A percentile compares a stretch with the other conserved stretches of the same genome.
Conservation (phyloP, 2,329 filamentous ascomycete species). For the Epichloe elymi region DNA sequence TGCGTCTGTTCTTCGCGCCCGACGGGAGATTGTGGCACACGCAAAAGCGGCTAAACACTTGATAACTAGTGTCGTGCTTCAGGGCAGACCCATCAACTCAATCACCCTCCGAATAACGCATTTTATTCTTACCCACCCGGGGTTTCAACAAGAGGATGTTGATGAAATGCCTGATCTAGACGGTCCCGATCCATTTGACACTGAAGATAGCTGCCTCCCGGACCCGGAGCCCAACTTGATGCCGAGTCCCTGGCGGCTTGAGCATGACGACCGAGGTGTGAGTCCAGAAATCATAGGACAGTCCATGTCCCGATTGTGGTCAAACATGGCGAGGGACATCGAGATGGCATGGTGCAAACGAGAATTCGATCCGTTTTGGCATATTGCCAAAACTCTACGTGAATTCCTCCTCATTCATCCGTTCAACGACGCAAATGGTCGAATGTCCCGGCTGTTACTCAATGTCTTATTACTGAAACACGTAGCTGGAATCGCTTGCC, state of each 20-base stretch:
- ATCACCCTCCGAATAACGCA: background rate
- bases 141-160: background rate
- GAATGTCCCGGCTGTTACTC: background rate
- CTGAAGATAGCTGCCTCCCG: background rate
- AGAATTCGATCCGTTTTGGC: background rate
- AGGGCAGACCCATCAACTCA: background rate
- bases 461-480: background rate
- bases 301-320: background rate
- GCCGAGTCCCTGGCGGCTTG: background rate
- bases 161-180: background rate
- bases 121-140: background rate
- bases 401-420: background rate
- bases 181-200: background rate
- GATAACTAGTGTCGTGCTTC: background rate
- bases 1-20: background rate
- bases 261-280: background rate
- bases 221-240: background rate
- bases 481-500: background rate
- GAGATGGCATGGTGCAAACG: background rate
- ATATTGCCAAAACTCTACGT: background rate
- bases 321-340: background rate
- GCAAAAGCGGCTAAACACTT: background rate
- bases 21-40: background rate
- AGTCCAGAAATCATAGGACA: background rate
- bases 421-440: background rate